Percentiles rank a stretch among this genome's conserved stretches.
These are phyloP conservation scores for Lipomyces yamadae DNA, from an alignment of 805 yeast species.

Conservation along the genomic window DNA sequence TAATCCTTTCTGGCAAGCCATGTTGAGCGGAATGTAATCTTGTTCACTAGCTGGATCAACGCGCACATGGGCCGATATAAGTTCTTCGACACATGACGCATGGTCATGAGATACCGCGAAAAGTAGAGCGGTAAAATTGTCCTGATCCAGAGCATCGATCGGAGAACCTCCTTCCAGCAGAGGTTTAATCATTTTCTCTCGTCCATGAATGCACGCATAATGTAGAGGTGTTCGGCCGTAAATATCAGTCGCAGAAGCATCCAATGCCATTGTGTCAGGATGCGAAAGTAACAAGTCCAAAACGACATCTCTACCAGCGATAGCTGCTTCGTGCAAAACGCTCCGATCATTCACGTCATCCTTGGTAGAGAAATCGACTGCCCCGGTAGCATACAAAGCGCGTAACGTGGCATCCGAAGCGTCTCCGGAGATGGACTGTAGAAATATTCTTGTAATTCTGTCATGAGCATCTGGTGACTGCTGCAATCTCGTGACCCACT, in stretches of 20 bases:
- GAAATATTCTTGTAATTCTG: slow-evolving; percentile 71
- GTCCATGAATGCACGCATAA: slow-evolving; percentile 69
- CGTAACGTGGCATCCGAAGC: slow-evolving; percentile 67
- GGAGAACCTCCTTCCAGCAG: slow-evolving; percentile 50
- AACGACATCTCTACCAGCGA: slow-evolving; percentile 43
- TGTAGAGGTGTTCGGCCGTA: slow-evolving; percentile 82
- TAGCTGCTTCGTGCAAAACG: slow-evolving; percentile 69
- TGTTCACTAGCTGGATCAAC: slow-evolving; percentile 49
- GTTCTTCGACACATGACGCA: slow-evolving; percentile 56
- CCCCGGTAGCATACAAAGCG: slow-evolving; percentile 53
- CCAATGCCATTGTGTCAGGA: slow-evolving; percentile 29
- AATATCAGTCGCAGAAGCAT: slow-evolving; percentile 44
- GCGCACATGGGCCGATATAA: slow-evolving; percentile 55
- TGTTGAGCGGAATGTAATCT: slow-evolving; percentile 65
- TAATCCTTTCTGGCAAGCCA: slow-evolving; percentile 87
- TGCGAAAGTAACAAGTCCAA: slow-evolving; percentile 43
- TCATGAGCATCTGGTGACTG: slow-evolving; percentile 50
- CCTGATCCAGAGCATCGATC: slow-evolving; percentile 48
- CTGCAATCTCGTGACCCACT: slow-evolving; percentile 53
- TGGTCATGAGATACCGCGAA: slow-evolving; percentile 75
- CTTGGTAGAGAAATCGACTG: slow-evolving; percentile 64
- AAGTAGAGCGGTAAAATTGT: slow-evolving; percentile 73
- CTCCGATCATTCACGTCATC: slow-evolving; percentile 78
- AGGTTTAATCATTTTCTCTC: slow-evolving; percentile 51
- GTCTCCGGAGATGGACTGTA: slow-evolving; percentile 65